Base-by-base conservation (phyloP, 2,329 filamentous ascomycete species). In the Apiospora hydei region DNA sequence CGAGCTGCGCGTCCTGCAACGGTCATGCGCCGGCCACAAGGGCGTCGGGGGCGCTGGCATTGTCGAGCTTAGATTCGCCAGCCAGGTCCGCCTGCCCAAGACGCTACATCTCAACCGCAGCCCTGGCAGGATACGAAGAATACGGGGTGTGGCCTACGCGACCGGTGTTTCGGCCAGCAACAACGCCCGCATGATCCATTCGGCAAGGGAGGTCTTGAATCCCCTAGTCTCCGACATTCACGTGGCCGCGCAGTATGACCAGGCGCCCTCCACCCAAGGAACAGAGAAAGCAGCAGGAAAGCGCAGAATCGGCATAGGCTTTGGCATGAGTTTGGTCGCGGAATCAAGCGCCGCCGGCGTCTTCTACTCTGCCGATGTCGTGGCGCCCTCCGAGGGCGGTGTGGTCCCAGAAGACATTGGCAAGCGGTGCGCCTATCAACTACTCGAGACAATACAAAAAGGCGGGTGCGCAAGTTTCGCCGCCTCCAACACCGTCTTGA, bases 161-260 rank as follows among this genome's bases (percentile, higher is more conserved):
- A 95, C 94, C 0, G 96, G 97, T 67, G 95, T 98, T 0, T 93
- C 94, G 14, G 96, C 94, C 0, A 95, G 93, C 69, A 98, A 98
- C 82, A 99, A 98, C 81, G 94, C 93, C 74, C 89, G 96, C 75
- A 97, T 98, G 93, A 99, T 98, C 79, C 94, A 98, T 79, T 90
- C 93, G 2, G 95, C 95, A 14, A 88, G 96, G 77, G 94, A 94
- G 67, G 88, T 99, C 14, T 86, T 99, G 67, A 99, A 99, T 81
- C 88, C 91, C 5, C 88, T 99, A 71, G 92, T 94, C 4, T 90
- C 92, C 8, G 96, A 99, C 80, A 96, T 97, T 61, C 96, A 98
- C 81, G 91, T 99, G 75, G 97, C 94, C 3, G 91, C 91, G 6
- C 90, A 92, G 74, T 94, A 95, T 75, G 94, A 93, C 75, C 88